Evolutionary conservation across 2,329 filamentous ascomycete genomes (phyloP).

Genomic region (Parastagonospora avenae): DNA sequence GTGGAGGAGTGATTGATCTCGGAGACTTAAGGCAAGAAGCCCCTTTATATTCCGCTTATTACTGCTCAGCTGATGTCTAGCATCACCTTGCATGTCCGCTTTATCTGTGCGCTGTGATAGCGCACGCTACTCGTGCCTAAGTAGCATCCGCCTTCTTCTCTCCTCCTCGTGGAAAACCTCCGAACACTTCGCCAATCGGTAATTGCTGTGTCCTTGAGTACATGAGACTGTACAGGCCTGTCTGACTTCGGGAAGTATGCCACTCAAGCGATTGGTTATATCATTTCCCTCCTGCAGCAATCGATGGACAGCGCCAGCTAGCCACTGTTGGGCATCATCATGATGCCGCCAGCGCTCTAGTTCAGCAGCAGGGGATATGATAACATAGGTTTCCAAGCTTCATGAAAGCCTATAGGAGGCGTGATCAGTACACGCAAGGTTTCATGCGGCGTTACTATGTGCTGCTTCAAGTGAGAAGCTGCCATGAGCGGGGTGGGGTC

Average conservation of each 20-base stretch:
- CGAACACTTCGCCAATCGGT: conserved; percentile 3
- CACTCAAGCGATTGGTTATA: background rate
- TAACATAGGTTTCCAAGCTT: conserved; percentile 3
- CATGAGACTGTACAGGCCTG: conserved; percentile 1
- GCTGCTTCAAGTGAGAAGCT: background rate
- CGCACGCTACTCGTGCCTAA: background rate
- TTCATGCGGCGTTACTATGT: conserved; percentile 1
- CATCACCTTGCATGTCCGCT: conserved; percentile 1
- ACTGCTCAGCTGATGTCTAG: conserved; percentile 1
- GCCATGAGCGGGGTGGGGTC: background rate
- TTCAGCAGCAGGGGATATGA: conserved; percentile 1
- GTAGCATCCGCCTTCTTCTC: background rate
- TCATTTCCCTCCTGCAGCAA: conserved; percentile 3
- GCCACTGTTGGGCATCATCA: conserved; percentile 3
- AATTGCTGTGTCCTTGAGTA: conserved; percentile 4
- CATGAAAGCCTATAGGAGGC: conserved; percentile 1
- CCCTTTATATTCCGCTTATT: conserved; percentile 3
- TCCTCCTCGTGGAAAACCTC: background rate
- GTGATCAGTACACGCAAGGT: background rate
- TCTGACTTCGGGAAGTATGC: conserved; percentile 1
- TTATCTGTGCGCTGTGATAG: background rate
- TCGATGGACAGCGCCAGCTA: conserved; percentile 6
- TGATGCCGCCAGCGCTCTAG: conserved; percentile 3
- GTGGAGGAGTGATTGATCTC: conserved; percentile 5
- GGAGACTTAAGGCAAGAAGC: conserved; percentile 4